Percentiles rank a stretch among this genome's conserved stretches.
phyloP scores from a whole-genome alignment of 768 basidiomycete species.

The Myochromella boudieri region DNA sequence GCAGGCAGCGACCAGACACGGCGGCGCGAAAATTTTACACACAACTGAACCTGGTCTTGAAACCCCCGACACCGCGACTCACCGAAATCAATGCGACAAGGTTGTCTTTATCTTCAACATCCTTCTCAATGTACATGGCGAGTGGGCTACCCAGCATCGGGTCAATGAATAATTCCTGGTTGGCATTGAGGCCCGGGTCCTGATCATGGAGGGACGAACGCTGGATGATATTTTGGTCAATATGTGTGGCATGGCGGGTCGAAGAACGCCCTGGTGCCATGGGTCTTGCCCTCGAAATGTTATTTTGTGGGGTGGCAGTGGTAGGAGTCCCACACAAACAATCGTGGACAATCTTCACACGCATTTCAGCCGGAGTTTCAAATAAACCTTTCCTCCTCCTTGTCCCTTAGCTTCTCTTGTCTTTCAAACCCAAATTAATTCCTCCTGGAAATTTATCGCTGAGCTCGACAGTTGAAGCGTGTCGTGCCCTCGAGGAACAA shows the following conservation, averaged over 20 bases:
- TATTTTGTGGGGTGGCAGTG: constrained; percentile 39
- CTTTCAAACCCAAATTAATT: neutral
- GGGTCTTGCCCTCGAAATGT: constrained; percentile 54
- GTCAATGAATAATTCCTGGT: constrained; percentile 68
- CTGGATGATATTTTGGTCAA: constrained; percentile 35
- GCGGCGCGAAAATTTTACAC: too few relatives aligned
- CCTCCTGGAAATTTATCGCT: too few relatives aligned
- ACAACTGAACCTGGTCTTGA: neutral
- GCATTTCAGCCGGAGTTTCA: constrained; percentile 23
- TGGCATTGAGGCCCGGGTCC: constrained; percentile 34
- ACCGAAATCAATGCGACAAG: constrained; percentile 69
- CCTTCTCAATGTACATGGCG: constrained; percentile 76
- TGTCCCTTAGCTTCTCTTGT: neutral
- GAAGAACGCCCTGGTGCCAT: constrained; percentile 78
- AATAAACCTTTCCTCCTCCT: neutral
- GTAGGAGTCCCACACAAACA: constrained; percentile 44
- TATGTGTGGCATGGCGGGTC: constrained; percentile 40
- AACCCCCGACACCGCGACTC: constrained; percentile 28
- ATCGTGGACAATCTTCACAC: constrained; percentile 20
- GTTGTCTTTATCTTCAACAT: constrained; percentile 67
- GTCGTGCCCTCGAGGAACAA: too few relatives aligned
- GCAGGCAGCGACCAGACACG: too few relatives aligned
- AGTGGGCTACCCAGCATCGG: constrained; percentile 80
- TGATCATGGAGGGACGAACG: constrained; percentile 27
- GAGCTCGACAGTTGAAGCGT: too few relatives aligned